phyloP scores from a whole-genome alignment of 2,329 filamentous ascomycete species.

The Thelonectria blattea region DNA sequence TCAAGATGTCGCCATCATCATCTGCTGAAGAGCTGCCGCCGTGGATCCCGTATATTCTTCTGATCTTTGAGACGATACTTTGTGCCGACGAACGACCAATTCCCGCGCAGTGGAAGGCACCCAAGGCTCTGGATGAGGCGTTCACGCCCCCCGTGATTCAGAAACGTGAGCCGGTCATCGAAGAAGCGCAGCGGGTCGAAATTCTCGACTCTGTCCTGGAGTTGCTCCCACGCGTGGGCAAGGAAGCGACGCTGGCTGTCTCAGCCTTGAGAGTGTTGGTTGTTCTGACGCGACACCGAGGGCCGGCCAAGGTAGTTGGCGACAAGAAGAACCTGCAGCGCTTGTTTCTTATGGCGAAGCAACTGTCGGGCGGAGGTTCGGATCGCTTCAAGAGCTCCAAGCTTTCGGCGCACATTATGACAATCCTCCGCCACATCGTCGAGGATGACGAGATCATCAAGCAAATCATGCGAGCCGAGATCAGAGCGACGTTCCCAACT shows the following conservation, averaged over 20 bases:
- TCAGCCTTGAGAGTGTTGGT: slow-evolving; percentile 84
- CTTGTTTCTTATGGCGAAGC: slow-evolving; percentile 94
- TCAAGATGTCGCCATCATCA: slow-evolving; percentile 71
- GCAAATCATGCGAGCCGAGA: slow-evolving; percentile 90
- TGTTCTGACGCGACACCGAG: slow-evolving; percentile 81
- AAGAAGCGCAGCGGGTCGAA: slow-evolving; percentile 67
- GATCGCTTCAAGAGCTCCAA: slow-evolving; percentile 68
- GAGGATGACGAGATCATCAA: slow-evolving; percentile 92
- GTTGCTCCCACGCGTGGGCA: slow-evolving; percentile 83
- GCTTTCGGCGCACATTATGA: slow-evolving; percentile 71
- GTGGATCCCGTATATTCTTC: slow-evolving; percentile 89
- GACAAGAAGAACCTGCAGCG: slow-evolving; percentile 89
- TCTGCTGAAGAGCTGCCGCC: slow-evolving; percentile 80
- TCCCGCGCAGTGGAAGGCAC: slow-evolving; percentile 72
- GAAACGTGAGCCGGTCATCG: slow-evolving; percentile 63
- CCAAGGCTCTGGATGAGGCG: slow-evolving; percentile 55
- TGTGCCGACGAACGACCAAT: slow-evolving; percentile 84
- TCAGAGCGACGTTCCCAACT: slow-evolving; percentile 76
- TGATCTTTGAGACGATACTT: slow-evolving; percentile 90
- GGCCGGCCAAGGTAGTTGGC: slow-evolving; percentile 76
- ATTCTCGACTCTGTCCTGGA: slow-evolving; percentile 82
- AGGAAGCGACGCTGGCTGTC: slow-evolving; percentile 83
- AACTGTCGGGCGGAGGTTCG: slow-evolving; percentile 80
- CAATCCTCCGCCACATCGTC: slow-evolving; percentile 88
- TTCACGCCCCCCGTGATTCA: slow-evolving; percentile 62